phyloP scores from a whole-genome alignment of 2,329 filamentous ascomycete genomes.

The Pseudogymnoascus sp. region DNA sequence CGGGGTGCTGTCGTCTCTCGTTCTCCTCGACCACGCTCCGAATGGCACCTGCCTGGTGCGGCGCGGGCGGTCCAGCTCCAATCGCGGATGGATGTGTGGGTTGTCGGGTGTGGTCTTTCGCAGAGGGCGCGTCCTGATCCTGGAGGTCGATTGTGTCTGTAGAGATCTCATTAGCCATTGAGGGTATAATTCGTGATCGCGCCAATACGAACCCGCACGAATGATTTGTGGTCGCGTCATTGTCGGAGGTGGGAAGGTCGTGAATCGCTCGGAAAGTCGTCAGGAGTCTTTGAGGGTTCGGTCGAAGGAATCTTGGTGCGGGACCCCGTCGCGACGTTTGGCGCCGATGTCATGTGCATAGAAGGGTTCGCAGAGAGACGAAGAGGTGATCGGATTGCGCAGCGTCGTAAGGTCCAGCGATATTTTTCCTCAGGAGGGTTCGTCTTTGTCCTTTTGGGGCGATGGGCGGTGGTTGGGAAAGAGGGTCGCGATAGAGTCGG shows the following conservation, averaged over 20 bases:
- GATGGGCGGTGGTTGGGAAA: constrained; percentile 9
- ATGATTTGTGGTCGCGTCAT: constrained; percentile 52
- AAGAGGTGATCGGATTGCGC: not conserved
- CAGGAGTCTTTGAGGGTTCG: not conserved
- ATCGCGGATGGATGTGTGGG: constrained; percentile 42
- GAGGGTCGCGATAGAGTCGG: constrained; percentile 8
- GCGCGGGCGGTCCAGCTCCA: constrained; percentile 45
- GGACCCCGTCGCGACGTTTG: not conserved
- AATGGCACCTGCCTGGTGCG: constrained; percentile 80
- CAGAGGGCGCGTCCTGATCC: constrained; percentile 72
- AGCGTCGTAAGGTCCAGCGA: not conserved
- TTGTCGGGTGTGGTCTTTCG: constrained; percentile 67
- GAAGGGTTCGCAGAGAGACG: not conserved
- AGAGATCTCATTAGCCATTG: constrained; percentile 23
- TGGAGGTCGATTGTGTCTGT: constrained; percentile 93
- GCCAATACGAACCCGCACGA: constrained; percentile 40
- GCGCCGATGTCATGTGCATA: constrained; percentile 3
- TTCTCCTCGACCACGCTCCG: constrained; percentile 73
- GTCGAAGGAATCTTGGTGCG: not conserved
- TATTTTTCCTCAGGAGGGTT: not conserved
- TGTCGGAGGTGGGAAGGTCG: constrained; percentile 11
- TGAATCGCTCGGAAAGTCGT: not conserved
- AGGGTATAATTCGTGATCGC: constrained; percentile 2
- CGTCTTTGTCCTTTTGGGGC: not conserved
- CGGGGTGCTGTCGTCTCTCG: constrained; percentile 46